Evolutionary conservation across 1,284 basidiomycete genomes (phyloP).

Genomic region (Apiotrichum siamense): DNA sequence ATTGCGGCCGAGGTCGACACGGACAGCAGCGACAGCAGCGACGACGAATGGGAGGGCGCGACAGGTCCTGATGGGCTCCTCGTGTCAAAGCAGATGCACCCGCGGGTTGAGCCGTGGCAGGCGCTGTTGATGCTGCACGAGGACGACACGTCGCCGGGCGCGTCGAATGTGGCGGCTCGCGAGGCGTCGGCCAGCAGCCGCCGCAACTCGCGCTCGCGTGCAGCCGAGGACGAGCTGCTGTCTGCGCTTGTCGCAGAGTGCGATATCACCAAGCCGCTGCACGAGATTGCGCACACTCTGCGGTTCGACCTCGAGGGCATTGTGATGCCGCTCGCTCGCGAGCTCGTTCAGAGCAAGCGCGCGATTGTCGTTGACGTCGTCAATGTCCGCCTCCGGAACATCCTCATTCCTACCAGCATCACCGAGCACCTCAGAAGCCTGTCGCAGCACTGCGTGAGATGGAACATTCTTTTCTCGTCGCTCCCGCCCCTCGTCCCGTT

Average conservation of each 20-base stretch:
- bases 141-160: slow-evolving; percentile 8
- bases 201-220: slow-evolving; percentile 1
- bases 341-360: slow-evolving; percentile 81
- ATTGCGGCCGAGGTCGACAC: slow-evolving; percentile 49
- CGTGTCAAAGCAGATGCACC: slow-evolving; percentile 14
- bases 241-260: slow-evolving; percentile 59
- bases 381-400: slow-evolving; percentile 70
- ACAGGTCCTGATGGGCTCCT: slow-evolving; percentile 11
- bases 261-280: slow-evolving; percentile 57
- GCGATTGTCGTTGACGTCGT: slow-evolving; percentile 85
- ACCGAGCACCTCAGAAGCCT: slow-evolving; percentile 57
- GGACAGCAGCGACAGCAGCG: slow-evolving; percentile 52
- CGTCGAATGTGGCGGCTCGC: not conserved
- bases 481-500: slow-evolving; percentile 68
- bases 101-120: slow-evolving; percentile 77
- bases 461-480: slow-evolving; percentile 60
- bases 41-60: slow-evolving; percentile 9
- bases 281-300: slow-evolving; percentile 75
- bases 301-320: slow-evolving; percentile 82
- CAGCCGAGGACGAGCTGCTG: slow-evolving; percentile 54
- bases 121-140: slow-evolving; percentile 64
- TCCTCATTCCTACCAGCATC: slow-evolving; percentile 68
- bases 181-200: not conserved
- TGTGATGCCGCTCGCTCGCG: slow-evolving; percentile 78
- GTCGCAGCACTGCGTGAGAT: slow-evolving; percentile 55